Evolutionary conservation across 129 eudicot genomes (phyloP), one percentile per base, ranked within the genome.

Genomic region (Smallanthus sonchifolius): DNA sequence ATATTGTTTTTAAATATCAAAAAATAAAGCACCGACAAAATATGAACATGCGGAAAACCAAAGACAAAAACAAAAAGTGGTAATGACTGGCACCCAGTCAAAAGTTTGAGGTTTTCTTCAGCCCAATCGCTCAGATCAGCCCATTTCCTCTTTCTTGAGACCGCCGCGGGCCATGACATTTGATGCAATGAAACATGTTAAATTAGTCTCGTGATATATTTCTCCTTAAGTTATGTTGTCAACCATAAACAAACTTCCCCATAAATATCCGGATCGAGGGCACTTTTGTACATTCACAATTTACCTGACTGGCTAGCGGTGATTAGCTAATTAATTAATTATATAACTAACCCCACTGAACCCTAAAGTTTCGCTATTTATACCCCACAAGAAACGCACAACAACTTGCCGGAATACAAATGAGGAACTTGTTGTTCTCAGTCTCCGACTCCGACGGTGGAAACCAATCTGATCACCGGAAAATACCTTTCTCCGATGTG

Each of bases 371-470:
- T 19, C 83, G 83, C 73, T 79, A 79, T 79, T 15, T 79, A 79
- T 72, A 79, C 67, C 67, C 68, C 74, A 40, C 39, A 72, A 79
- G 83, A 79, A 72, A 9, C 83, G 78, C 83, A 79, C 78, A 72
- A 70, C 82, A 13, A 61, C 35, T 78, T 72, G 77, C 67, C 77
- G 66, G 49, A 72, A 65, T 36, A 47, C n/a, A 54, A 76, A 78
- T 79, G 83, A 72, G 78, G 43, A 79, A 79, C 61, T 40, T 79
- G 28, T 79, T 79, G 35, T 72, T 79, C 16, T 72, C 83, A 65
- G 42, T 54, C 78, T 65, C 83, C 52, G 78, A 79, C 13, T 72
- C 78, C 62, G 78, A 64, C 38, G 74, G 34, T 32, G 74, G 3
- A 60, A 60, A 9, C 47, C 30, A n/a, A 17, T 61, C 81, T 7